These are phyloP conservation scores for Leptodontidium sp. DNA, from an alignment of 2,329 filamentous ascomycete species.

Conservation along the genomic window DNA sequence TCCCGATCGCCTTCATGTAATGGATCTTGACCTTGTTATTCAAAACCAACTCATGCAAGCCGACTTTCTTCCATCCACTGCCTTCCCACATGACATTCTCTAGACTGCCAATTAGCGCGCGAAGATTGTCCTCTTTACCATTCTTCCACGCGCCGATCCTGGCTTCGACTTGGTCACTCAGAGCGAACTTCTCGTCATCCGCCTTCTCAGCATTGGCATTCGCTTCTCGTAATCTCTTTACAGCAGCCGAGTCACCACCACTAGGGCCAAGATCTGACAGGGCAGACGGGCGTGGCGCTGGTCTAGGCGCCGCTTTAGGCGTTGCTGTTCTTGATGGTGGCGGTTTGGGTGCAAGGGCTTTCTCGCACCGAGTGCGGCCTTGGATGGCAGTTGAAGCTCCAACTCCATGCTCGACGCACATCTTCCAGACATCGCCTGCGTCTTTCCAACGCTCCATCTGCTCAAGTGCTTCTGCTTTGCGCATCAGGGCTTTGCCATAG, in stretches of 20 bases:
- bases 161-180: constrained; percentile 86
- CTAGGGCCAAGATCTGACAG: constrained; percentile 50
- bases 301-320: constrained; percentile 55
- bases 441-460: constrained; percentile 95
- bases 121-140: constrained; percentile 90
- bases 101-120: constrained; percentile 85
- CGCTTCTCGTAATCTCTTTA: constrained; percentile 81
- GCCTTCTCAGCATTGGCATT: constrained; percentile 86
- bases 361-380: constrained; percentile 88
- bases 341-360: constrained; percentile 78
- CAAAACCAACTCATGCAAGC: constrained; percentile 91
- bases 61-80: constrained; percentile 96
- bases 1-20: constrained; percentile 99
- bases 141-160: constrained; percentile 83
- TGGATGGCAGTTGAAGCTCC: constrained; percentile 86
- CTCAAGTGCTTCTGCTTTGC: constrained; percentile 95
- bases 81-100: constrained; percentile 91
- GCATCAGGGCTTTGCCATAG: constrained; percentile 90
- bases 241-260: constrained; percentile 71
- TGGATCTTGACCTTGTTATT: constrained; percentile 95
- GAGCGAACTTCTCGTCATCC: constrained; percentile 91
- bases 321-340: constrained; percentile 54
- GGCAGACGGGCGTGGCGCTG: constrained; percentile 54
- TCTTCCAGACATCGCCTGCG: constrained; percentile 80
- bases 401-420: constrained; percentile 83